Evolutionary conservation across 2,329 filamentous ascomycete genomes (phyloP).

Genomic region (Fusarium mangiferae): DNA sequence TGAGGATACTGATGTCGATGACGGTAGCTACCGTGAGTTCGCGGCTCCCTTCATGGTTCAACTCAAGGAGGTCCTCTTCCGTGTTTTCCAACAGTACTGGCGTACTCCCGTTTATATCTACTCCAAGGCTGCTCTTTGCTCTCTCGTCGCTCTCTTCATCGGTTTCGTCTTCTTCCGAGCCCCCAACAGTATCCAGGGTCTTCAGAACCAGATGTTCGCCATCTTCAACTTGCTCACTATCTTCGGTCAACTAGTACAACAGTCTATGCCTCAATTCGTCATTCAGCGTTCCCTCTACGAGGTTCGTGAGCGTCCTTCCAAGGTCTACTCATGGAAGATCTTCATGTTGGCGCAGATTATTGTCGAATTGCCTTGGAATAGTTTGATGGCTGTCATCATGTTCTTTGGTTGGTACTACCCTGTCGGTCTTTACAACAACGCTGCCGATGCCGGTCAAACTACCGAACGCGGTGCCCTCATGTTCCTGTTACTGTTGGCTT

Average conservation of each 20-base stretch:
- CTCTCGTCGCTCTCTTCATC: conserved; percentile 76
- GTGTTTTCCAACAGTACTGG: conserved; percentile 94
- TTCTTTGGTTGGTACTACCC: conserved; percentile 89
- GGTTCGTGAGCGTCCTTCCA: conserved; percentile 84
- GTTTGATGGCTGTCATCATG: conserved; percentile 78
- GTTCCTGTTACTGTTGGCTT: conserved; percentile 79
- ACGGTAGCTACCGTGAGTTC: conserved; percentile 75
- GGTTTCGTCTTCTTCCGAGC: conserved; percentile 83
- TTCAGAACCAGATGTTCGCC: conserved; percentile 88
- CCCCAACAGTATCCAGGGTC: conserved; percentile 76
- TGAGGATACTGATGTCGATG: conserved; percentile 48
- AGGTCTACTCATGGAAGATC: conserved; percentile 85
- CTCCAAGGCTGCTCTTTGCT: conserved; percentile 77
- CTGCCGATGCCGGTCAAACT: conserved; percentile 67
- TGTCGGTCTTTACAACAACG: conserved; percentile 79
- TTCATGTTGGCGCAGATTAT: conserved; percentile 87
- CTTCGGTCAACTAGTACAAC: conserved; percentile 81
- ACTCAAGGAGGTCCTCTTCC: conserved; percentile 72
- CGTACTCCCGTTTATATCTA: conserved; percentile 90
- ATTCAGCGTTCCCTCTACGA: conserved; percentile 85
- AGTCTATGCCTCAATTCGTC: conserved; percentile 88
- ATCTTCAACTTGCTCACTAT: conserved; percentile 87
- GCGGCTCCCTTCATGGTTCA: conserved; percentile 79
- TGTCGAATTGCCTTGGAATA: conserved; percentile 88
- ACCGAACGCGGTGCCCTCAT: conserved; percentile 79